A percentile compares a stretch with the other conserved stretches of the same genome.
These are phyloP conservation scores for Solanum pinnatisectum DNA, from an alignment of 257 asterid species.

Conservation along the genomic window DNA sequence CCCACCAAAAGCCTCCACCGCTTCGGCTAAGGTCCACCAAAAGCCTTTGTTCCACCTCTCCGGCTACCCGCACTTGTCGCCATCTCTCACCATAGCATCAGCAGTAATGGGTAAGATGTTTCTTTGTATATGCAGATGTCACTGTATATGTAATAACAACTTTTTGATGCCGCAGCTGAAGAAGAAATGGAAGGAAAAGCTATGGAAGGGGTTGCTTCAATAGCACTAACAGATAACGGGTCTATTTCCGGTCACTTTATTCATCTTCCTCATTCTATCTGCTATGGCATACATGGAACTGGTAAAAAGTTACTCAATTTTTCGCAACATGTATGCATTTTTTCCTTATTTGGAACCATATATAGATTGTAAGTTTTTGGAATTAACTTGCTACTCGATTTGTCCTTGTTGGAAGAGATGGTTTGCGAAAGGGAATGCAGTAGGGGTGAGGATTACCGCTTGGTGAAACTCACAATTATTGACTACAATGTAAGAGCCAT, in stretches of 20 bases:
- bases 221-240: slow-evolving; percentile 79
- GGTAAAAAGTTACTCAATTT: slow-evolving; percentile 30
- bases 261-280: slow-evolving; percentile 69
- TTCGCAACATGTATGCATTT: neutral
- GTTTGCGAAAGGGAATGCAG: slow-evolving; percentile 99
- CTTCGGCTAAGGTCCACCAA: neutral
- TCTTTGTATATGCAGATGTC: neutral
- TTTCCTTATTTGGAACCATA: neutral
- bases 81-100: neutral
- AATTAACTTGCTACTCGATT: neutral
- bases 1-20: neutral
- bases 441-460: slow-evolving; percentile 90
- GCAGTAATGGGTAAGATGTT: neutral
- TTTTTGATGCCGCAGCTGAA: neutral
- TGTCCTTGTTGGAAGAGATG: slow-evolving; percentile 36
- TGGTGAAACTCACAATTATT: slow-evolving; percentile 81
- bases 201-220: slow-evolving; percentile 89
- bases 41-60: neutral
- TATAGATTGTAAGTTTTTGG: neutral
- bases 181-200: slow-evolving; percentile 13
- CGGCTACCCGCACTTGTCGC: neutral
- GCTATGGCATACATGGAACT: slow-evolving; percentile 84
- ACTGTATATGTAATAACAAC: neutral
- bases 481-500: slow-evolving; percentile 52
- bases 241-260: slow-evolving; percentile 93